phyloP scores from a whole-genome alignment of 208 protist species.

The Trypanosoma rangeli region DNA sequence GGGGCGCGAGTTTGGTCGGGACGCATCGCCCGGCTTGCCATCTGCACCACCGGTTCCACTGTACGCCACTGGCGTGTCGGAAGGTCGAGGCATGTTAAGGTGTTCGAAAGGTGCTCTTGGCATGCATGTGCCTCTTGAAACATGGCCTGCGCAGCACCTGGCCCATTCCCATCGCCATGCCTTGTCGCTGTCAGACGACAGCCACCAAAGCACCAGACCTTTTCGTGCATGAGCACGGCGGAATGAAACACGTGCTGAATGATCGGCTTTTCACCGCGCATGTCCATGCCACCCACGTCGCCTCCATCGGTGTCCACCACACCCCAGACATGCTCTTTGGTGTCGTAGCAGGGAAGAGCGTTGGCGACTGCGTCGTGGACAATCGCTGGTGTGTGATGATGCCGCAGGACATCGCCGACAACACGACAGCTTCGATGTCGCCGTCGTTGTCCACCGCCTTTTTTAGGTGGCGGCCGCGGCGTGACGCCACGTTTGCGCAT shows the following conservation, averaged over 20 bases:
- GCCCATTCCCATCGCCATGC: background rate
- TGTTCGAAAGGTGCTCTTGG: conserved; percentile 1
- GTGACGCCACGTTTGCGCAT: background rate
- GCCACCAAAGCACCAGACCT: conserved; percentile 35
- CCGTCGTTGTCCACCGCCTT: background rate
- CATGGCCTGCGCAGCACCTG: background rate
- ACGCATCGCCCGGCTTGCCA: background rate
- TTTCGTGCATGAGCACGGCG: conserved; percentile 25
- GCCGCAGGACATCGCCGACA: background rate
- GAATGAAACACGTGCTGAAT: conserved; percentile 27
- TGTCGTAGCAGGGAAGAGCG: conserved; percentile 8
- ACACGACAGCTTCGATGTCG: background rate
- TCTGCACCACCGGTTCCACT: conserved; percentile 5
- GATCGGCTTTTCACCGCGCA: background rate
- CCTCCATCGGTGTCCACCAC: background rate
- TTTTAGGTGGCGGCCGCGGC: background rate
- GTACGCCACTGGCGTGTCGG: conserved; percentile 20
- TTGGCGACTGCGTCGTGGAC: background rate
- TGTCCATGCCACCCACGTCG: background rate
- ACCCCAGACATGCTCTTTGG: conserved; percentile 8
- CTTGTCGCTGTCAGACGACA: conserved; percentile 8
- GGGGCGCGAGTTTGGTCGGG: background rate
- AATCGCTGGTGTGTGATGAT: background rate
- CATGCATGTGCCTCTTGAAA: background rate
- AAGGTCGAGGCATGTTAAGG: conserved; percentile 15